Percentiles rank a stretch among this genome's conserved stretches.
Evolutionary conservation across 345 rosid species (phyloP).

Genomic region (Jatropha curcas): DNA sequence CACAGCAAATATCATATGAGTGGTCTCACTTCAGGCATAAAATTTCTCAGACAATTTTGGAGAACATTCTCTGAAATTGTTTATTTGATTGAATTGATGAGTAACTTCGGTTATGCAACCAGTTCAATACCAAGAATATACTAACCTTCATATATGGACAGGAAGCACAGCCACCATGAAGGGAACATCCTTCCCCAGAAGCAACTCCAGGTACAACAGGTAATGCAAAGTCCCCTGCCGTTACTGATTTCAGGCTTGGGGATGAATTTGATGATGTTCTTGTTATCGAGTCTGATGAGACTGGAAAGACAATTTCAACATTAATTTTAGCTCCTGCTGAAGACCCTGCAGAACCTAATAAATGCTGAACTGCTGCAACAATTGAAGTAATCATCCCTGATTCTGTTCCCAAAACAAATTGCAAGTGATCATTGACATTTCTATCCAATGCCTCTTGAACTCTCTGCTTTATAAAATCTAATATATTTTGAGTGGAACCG

Average conservation of each 20-base stretch:
- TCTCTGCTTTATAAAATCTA: slow-evolving; percentile 80
- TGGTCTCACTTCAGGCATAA: slow-evolving; percentile 15
- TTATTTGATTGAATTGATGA: slow-evolving; percentile 3
- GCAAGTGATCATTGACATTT: slow-evolving; percentile 75
- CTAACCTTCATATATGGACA: slow-evolving; percentile 98
- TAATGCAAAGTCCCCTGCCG: slow-evolving; percentile 48
- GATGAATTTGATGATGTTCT: slow-evolving; percentile 52
- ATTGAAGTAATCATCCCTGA: slow-evolving; percentile 96
- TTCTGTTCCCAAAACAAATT: slow-evolving; percentile 92
- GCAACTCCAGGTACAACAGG: slow-evolving; percentile 92
- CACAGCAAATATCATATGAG: slow-evolving; percentile 24
- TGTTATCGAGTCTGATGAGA: slow-evolving; percentile 83
- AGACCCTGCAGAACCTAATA: slow-evolving; percentile 51
- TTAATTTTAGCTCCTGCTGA: slow-evolving; percentile 51
- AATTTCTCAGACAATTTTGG: not conserved
- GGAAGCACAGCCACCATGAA: slow-evolving; percentile 97
- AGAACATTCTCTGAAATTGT: not conserved
- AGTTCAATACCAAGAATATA: not conserved
- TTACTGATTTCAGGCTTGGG: slow-evolving; percentile 37
- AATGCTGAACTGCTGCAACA: slow-evolving; percentile 64
- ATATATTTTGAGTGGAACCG: slow-evolving; percentile 88
- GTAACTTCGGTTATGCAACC: not conserved
- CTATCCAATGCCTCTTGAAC: slow-evolving; percentile 84
- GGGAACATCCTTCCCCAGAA: slow-evolving; percentile 91
- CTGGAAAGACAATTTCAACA: slow-evolving; percentile 91